phyloP scores from a whole-genome alignment of 2,329 filamentous ascomycete species.

The Aspergillus piperis region DNA sequence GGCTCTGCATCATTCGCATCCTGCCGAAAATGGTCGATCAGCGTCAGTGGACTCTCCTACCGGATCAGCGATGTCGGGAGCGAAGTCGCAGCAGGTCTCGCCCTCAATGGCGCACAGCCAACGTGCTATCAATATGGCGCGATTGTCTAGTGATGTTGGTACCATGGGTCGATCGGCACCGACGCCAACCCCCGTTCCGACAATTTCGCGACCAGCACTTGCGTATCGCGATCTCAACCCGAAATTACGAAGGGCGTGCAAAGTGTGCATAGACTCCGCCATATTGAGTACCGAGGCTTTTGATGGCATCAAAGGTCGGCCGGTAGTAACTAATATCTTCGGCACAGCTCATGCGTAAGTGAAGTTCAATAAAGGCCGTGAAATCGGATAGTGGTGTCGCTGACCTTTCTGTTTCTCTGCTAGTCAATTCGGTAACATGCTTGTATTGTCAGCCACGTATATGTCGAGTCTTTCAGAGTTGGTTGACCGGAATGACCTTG shows the following conservation, averaged over 20 bases:
- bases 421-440: constrained; percentile 94
- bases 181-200: constrained; percentile 1
- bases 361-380: too few species aligned
- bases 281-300: constrained; percentile 86
- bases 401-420: constrained; percentile 28
- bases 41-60: constrained; percentile 36
- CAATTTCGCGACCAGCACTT: background rate
- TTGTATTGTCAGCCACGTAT: constrained; percentile 83
- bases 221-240: constrained; percentile 35
- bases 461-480: constrained; percentile 64
- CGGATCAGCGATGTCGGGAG: constrained; percentile 26
- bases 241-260: constrained; percentile 57
- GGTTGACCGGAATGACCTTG: constrained; percentile 59
- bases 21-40: constrained; percentile 36
- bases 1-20: constrained; percentile 54
- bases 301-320: constrained; percentile 62
- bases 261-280: constrained; percentile 69
- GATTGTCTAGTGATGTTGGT: constrained; percentile 38
- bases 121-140: constrained; percentile 33
- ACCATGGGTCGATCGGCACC: constrained; percentile 26
- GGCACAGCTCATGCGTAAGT: constrained; percentile 93
- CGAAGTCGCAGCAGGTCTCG: constrained; percentile 39
- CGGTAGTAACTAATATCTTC: constrained; percentile 93
- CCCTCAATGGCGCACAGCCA: constrained; percentile 36
- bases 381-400: constrained; percentile 5